Percentiles rank a stretch among this genome's conserved stretches.
phyloP scores from a whole-genome alignment of 2,329 filamentous ascomycete species.

The Blumeriella jaapii region DNA sequence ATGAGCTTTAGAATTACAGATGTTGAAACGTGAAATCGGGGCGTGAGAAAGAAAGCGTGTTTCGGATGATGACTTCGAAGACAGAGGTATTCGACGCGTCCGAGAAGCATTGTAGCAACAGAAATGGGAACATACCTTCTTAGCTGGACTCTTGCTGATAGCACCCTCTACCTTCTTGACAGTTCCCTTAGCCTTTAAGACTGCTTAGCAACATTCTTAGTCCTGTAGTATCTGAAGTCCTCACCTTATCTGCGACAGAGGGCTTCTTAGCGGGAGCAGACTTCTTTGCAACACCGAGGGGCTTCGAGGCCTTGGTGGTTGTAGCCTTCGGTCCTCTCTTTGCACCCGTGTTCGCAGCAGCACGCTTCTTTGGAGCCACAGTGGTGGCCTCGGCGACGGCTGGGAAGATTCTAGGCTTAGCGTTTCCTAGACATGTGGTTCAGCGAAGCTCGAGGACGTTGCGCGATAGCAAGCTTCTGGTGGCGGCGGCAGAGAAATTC shows the following conservation, averaged over 20 bases:
- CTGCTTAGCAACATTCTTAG: slow-evolving; percentile 10
- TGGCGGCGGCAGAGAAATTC: slow-evolving; percentile 8
- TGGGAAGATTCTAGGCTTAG: slow-evolving; percentile 21
- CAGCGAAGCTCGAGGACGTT: slow-evolving; percentile 15
- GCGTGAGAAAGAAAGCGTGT: slow-evolving; percentile 1
- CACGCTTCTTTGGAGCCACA: slow-evolving; percentile 21
- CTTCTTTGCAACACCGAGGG: slow-evolving; percentile 24
- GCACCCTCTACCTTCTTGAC: slow-evolving; percentile 26
- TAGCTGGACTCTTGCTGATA: slow-evolving; percentile 28
- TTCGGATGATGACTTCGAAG: slow-evolving; percentile 8
- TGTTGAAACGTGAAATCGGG: background rate
- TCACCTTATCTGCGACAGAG: slow-evolving; percentile 22
- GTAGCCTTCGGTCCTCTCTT: slow-evolving; percentile 25
- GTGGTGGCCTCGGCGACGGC: slow-evolving; percentile 21
- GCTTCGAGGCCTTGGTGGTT: slow-evolving; percentile 25
- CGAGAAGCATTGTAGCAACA: slow-evolving; percentile 16
- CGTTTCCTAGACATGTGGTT: slow-evolving; percentile 22
- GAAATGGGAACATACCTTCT: slow-evolving; percentile 25
- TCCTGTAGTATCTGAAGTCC: slow-evolving; percentile 4
- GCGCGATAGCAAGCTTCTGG: slow-evolving; percentile 16
- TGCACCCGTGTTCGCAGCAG: slow-evolving; percentile 22
- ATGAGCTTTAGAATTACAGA: too few species aligned
- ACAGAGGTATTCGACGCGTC: slow-evolving; percentile 20
- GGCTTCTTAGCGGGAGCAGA: slow-evolving; percentile 26
- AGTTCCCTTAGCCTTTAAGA: slow-evolving; percentile 21